Percentiles rank a stretch among this genome's conserved stretches.
phyloP scores from a whole-genome alignment of 116 monocot species.

The Papilionanthe hybrid region DNA sequence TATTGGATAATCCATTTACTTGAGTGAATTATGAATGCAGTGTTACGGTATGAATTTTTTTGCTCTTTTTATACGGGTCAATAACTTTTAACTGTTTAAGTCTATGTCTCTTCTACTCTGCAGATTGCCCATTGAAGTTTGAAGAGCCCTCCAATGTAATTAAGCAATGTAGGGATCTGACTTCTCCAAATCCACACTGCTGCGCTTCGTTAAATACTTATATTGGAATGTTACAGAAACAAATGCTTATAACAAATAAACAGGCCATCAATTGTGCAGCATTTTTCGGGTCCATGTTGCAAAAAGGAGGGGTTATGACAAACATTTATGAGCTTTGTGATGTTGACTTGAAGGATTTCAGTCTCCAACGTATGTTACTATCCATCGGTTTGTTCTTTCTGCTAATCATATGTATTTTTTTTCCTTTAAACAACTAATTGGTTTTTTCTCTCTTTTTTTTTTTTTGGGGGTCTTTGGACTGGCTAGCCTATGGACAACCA shows the following conservation, averaged over 20 bases:
- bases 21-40: background rate
- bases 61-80: background rate
- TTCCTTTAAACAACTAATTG: background rate
- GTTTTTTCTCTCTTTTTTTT: background rate
- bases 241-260: constrained; percentile 97
- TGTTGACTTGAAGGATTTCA: constrained; percentile 95
- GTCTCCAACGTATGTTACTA: constrained; percentile 74
- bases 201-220: constrained; percentile 77
- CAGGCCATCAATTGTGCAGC: constrained; percentile 97
- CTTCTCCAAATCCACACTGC: constrained; percentile 60
- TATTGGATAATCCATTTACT: background rate
- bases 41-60: background rate
- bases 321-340: constrained; percentile 84
- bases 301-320: constrained; percentile 81
- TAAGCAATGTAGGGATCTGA: constrained; percentile 50
- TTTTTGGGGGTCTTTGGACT: constrained; percentile 2
- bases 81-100: background rate
- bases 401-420: constrained; percentile 1
- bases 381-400: background rate
- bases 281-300: constrained; percentile 88
- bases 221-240: constrained; percentile 68
- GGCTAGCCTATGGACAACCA: constrained; percentile 89
- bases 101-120: background rate
- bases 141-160: constrained; percentile 69
- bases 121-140: constrained; percentile 88